These are phyloP conservation scores for Fomitiporia mediterranea DNA, from an alignment of 1,284 basidiomycete genomes.

Conservation along the genomic window DNA sequence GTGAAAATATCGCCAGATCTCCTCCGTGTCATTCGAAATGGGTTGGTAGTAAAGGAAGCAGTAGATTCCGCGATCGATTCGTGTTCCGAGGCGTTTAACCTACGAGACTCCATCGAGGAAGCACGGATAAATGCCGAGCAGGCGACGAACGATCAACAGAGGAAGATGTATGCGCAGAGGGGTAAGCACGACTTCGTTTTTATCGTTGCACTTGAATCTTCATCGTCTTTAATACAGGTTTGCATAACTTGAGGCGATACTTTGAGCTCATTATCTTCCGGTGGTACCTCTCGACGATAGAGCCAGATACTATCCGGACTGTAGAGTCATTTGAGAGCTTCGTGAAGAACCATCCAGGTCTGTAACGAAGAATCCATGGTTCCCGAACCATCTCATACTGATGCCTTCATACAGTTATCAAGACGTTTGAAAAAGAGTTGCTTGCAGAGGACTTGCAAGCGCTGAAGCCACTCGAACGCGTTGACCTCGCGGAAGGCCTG, in stretches of 20 bases:
- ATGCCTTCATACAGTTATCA: constrained; percentile 61
- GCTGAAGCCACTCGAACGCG: constrained; percentile 80
- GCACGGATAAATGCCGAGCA: constrained; percentile 72
- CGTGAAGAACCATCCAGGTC: constrained; percentile 78
- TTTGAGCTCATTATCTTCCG: constrained; percentile 94
- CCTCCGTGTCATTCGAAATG: constrained; percentile 88
- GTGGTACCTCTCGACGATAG: constrained; percentile 84
- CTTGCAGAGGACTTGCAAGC: constrained; percentile 74
- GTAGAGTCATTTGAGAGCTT: constrained; percentile 79
- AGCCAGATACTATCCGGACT: constrained; percentile 75
- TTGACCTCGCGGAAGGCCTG: constrained; percentile 67
- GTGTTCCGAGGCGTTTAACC: constrained; percentile 80
- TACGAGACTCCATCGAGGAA: constrained; percentile 88
- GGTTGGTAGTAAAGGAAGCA: constrained; percentile 78
- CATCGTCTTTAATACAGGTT: constrained; percentile 40
- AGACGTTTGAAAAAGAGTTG: constrained; percentile 93
- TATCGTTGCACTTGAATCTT: constrained; percentile 3
- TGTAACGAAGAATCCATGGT: no score
- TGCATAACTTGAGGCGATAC: constrained; percentile 82
- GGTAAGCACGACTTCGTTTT: constrained; percentile 38
- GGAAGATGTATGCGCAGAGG: constrained; percentile 61
- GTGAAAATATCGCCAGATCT: constrained; percentile 51
- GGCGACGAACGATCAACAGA: constrained; percentile 66
- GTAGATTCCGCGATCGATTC: constrained; percentile 93
- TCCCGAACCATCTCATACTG: not conserved